These are phyloP conservation scores for Ceratobasidium sp. DNA, from an alignment of 1,284 basidiomycete species.

Conservation along the genomic window DNA sequence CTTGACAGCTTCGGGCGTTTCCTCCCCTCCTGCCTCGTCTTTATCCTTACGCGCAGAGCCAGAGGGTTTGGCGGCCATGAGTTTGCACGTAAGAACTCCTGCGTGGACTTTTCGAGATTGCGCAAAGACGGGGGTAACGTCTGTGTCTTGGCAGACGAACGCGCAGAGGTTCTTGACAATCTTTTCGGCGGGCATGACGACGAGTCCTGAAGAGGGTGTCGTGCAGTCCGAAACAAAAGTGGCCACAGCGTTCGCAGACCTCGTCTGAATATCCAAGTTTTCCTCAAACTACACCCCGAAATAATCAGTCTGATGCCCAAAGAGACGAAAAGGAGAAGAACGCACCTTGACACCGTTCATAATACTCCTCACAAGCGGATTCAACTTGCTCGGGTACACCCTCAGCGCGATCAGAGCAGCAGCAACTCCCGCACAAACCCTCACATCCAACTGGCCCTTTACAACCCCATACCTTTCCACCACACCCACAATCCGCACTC, in stretches of 20 bases:
- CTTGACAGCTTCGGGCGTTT: conserved; percentile 61
- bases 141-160: conserved; percentile 93
- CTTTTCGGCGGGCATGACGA: conserved; percentile 81
- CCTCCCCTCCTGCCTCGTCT: conserved; percentile 60
- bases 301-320: conserved; percentile 27
- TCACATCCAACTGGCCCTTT: conserved; percentile 88
- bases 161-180: conserved; percentile 98
- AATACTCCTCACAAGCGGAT: conserved; percentile 94
- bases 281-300: conserved; percentile 78
- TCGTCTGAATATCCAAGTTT: conserved; percentile 88
- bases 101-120: conserved; percentile 67
- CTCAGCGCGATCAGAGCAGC: conserved; percentile 89
- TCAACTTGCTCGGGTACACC: conserved; percentile 91
- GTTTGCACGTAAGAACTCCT: conserved; percentile 82
- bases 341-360: conserved; percentile 97
- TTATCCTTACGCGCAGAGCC: conserved; percentile 59
- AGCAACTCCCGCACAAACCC: conserved; percentile 89
- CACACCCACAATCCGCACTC: conserved; percentile 73
- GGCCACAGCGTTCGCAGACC: conserved; percentile 88
- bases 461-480: conserved; percentile 86
- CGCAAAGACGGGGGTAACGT: conserved; percentile 89
- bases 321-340: conserved; percentile 8
- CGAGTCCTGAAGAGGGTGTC: conserved; percentile 60
- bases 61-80: conserved; percentile 54
- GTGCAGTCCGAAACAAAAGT: conserved; percentile 89